Evolutionary conservation across 2,329 filamentous ascomycete genomes (phyloP).

Genomic region (Fusarium beomiforme): DNA sequence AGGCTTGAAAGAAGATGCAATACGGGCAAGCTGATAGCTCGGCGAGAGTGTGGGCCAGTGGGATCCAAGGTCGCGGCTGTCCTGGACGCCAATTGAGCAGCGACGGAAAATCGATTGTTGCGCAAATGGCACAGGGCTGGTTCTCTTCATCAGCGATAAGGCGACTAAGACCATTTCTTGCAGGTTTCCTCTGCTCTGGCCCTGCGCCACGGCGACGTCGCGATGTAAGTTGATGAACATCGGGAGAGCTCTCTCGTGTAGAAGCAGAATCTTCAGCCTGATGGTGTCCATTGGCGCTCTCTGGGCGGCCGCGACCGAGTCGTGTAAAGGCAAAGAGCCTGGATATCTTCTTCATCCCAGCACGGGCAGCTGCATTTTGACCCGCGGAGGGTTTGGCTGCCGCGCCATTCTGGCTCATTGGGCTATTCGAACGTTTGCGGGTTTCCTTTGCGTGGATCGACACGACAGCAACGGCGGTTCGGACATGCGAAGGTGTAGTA

Average conservation of each 20-base stretch:
- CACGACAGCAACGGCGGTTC: conserved; percentile 31
- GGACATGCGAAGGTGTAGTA: conserved; percentile 23
- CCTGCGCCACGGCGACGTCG: conserved; percentile 39
- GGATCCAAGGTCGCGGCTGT: conserved; percentile 50
- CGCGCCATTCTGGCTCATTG: conserved; percentile 43
- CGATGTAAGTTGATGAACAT: conserved; percentile 50
- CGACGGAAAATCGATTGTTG: conserved; percentile 49
- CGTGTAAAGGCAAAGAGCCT: conserved; percentile 49
- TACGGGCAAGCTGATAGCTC: conserved; percentile 48
- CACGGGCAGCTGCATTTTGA: conserved; percentile 29
- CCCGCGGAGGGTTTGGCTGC: conserved; percentile 35
- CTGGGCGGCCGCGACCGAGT: conserved; percentile 43
- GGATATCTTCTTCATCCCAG: conserved; percentile 50
- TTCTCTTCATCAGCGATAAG: conserved; percentile 44
- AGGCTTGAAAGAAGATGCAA: conserved; percentile 51
- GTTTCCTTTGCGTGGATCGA: conserved; percentile 27
- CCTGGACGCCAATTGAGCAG: conserved; percentile 51
- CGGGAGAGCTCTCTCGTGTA: conserved; percentile 42
- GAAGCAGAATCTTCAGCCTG: conserved; percentile 38
- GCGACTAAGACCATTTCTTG: conserved; percentile 43
- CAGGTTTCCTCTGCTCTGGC: conserved; percentile 34
- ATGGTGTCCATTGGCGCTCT: conserved; percentile 25
- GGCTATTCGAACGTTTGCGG: conserved; percentile 8
- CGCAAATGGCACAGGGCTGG: conserved; percentile 47
- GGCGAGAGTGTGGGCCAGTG: conserved; percentile 47